Evolutionary conservation across 768 basidiomycete species (phyloP).

Genomic region (Tricholoma sp.): DNA sequence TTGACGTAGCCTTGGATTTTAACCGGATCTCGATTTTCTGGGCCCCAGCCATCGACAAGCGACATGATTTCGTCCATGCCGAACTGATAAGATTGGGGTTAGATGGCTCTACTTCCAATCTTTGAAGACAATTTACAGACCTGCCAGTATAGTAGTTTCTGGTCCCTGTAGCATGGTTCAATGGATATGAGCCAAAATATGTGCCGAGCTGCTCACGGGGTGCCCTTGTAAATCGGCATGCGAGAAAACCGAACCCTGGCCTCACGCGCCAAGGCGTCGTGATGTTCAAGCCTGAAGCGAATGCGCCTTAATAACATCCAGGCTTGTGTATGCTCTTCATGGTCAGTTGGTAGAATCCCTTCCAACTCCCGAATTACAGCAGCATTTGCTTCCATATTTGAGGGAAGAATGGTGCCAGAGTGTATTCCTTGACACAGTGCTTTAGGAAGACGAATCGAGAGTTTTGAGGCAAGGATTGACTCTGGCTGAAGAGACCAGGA

Average conservation of each 20-base stretch:
- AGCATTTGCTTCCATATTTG: neutral
- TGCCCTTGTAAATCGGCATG: slow-evolving; percentile 11
- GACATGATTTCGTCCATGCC: neutral
- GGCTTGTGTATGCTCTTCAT: neutral
- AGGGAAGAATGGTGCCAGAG: neutral
- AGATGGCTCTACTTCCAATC: neutral
- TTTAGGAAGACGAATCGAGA: neutral
- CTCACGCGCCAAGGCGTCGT: slow-evolving; percentile 10
- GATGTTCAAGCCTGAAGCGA: neutral
- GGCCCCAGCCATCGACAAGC: neutral
- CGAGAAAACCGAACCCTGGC: slow-evolving; percentile 13
- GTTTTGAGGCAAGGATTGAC: neutral
- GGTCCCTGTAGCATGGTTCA: neutral
- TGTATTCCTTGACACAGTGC: neutral
- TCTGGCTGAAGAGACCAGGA: neutral
- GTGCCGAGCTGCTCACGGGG: slow-evolving; percentile 4
- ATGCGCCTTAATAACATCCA: neutral
- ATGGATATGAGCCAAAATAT: neutral
- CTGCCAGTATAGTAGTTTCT: neutral
- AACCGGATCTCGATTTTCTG: neutral
- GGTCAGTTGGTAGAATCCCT: neutral
- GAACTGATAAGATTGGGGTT: neutral
- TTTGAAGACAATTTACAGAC: neutral
- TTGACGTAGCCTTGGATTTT: neutral
- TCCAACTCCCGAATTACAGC: neutral